Evolutionary conservation across 306 rosid species (phyloP).

Genomic region (Echinosophora koreensis): DNA sequence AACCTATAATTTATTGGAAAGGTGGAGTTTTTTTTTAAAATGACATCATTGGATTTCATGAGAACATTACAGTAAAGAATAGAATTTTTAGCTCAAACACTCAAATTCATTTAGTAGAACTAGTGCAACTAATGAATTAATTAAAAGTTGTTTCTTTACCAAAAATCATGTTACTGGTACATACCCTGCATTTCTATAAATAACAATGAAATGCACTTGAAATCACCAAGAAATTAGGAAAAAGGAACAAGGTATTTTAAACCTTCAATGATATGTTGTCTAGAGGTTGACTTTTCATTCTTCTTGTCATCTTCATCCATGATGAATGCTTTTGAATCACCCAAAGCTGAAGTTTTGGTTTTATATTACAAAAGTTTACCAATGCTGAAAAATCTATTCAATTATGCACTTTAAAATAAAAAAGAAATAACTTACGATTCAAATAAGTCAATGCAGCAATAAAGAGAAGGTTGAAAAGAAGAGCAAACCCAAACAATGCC

Average conservation of each 20-base stretch:
- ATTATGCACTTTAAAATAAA: constrained; percentile 6
- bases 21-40: neutral
- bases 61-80: constrained; percentile 12
- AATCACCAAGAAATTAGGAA: constrained; percentile 10
- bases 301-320: constrained; percentile 48
- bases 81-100: neutral
- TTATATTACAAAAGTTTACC: neutral
- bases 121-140: neutral
- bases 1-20: neutral
- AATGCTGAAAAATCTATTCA: neutral
- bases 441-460: constrained; percentile 64
- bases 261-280: constrained; percentile 41
- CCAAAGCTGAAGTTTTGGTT: constrained; percentile 57
- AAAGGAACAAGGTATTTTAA: neutral
- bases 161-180: neutral
- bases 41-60: neutral
- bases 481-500: constrained; percentile 68
- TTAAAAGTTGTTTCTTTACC: neutral
- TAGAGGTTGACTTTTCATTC: constrained; percentile 28
- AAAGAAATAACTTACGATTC: constrained; percentile 61
- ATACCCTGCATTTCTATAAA: constrained; percentile 1
- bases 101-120: constrained; percentile 19
- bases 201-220: constrained; percentile 23
- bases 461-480: constrained; percentile 68
- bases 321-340: constrained; percentile 58